phyloP scores from a whole-genome alignment of 192 early-diverging fungal genomes.

The Endogone sp. region DNA sequence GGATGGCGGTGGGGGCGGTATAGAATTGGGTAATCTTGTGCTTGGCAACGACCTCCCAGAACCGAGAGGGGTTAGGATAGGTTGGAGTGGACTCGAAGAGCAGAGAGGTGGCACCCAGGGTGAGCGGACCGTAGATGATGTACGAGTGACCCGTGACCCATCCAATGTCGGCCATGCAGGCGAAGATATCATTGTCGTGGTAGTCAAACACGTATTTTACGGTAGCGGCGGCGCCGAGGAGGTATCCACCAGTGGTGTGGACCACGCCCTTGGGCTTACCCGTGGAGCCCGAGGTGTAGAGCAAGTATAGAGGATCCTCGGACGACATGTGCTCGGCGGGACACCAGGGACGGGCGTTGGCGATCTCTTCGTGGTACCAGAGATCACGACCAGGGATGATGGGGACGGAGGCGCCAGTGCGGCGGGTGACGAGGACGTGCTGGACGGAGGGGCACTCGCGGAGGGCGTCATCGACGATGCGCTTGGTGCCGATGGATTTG shows the following conservation, averaged over 20 bases:
- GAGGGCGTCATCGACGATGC: slow-evolving; percentile 90
- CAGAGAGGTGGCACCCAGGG: slow-evolving; percentile 85
- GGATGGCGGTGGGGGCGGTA: slow-evolving; percentile 97
- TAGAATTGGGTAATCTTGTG: slow-evolving; percentile 97
- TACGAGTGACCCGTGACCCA: slow-evolving; percentile 89
- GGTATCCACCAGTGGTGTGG: slow-evolving; percentile 92
- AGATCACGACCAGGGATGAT: slow-evolving; percentile 75
- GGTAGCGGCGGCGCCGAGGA: slow-evolving; percentile 84
- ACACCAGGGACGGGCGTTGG: slow-evolving; percentile 83
- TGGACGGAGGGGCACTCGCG: slow-evolving; percentile 73
- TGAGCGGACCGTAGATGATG: slow-evolving; percentile 89
- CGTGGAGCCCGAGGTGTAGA: slow-evolving; percentile 92
- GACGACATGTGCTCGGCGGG: slow-evolving; percentile 77
- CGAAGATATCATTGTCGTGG: slow-evolving; percentile 83
- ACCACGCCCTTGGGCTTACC: slow-evolving; percentile 92
- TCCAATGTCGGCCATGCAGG: slow-evolving; percentile 96
- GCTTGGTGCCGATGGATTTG: slow-evolving; percentile 84
- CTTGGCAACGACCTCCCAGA: slow-evolving; percentile 81
- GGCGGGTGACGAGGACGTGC: slow-evolving; percentile 85
- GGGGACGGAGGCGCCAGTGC: slow-evolving; percentile 82
- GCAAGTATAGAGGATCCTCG: slow-evolving; percentile 93
- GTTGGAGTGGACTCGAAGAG: slow-evolving; percentile 94
- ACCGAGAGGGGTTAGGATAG: slow-evolving; percentile 81
- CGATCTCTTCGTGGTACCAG: slow-evolving; percentile 93
- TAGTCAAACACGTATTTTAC: slow-evolving; percentile 95